phyloP scores from a whole-genome alignment of 2,329 filamentous ascomycete species.

The Hypoxylon sp. region DNA sequence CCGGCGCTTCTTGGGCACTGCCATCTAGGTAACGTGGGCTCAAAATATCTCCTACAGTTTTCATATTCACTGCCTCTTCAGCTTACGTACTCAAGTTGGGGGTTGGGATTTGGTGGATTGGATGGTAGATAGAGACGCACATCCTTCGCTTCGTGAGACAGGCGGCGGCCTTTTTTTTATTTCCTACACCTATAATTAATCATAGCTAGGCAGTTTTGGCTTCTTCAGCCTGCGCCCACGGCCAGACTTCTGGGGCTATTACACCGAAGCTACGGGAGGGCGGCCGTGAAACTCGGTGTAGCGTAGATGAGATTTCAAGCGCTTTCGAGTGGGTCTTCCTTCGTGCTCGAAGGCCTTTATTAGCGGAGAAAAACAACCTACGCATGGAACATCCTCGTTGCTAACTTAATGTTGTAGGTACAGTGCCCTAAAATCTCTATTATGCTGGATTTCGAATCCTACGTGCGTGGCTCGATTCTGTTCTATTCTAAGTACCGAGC shows the following conservation, averaged over 20 bases:
- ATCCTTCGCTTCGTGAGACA: slow-evolving; percentile 5
- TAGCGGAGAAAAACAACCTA: slow-evolving; percentile 13
- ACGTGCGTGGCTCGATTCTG: not conserved
- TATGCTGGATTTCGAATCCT: slow-evolving; percentile 1
- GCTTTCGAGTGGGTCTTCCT: slow-evolving; percentile 28
- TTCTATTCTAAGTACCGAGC: slow-evolving; percentile 5
- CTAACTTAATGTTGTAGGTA: not conserved
- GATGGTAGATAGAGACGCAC: slow-evolving; percentile 3
- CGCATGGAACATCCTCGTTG: slow-evolving; percentile 38
- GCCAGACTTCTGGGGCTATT: slow-evolving; percentile 30
- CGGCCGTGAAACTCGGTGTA: slow-evolving; percentile 36
- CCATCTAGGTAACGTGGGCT: slow-evolving; percentile 6
- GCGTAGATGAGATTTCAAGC: slow-evolving; percentile 22
- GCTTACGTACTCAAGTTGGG: slow-evolving; percentile 30
- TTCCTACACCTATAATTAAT: slow-evolving; percentile 28
- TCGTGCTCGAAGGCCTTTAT: slow-evolving; percentile 21
- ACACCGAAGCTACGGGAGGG: slow-evolving; percentile 35
- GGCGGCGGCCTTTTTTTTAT: slow-evolving; percentile 16
- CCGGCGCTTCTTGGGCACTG: slow-evolving; percentile 19
- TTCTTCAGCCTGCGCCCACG: slow-evolving; percentile 1
- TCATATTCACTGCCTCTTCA: slow-evolving; percentile 8
- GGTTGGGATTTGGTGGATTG: slow-evolving; percentile 17
- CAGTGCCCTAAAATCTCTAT: not conserved
- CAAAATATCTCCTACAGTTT: not conserved
- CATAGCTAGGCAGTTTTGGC: slow-evolving; percentile 17